Base-by-base conservation (phyloP, 2,329 filamentous ascomycete genomes). In the Akanthomyces muscarius region DNA sequence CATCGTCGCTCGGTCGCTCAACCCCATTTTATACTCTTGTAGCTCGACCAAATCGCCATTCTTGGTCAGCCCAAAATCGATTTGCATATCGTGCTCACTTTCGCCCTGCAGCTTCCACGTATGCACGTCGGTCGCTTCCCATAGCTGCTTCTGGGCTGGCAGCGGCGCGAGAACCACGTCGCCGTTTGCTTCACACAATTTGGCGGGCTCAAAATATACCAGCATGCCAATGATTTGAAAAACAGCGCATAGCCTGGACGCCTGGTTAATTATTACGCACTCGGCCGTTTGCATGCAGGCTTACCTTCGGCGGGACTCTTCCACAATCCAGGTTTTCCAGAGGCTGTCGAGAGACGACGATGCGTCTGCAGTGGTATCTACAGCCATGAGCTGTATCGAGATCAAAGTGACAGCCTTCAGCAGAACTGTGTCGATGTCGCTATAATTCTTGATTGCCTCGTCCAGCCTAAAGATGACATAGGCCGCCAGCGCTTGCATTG, bases 381-480 rank as follows among this genome's bases (percentile, higher is more conserved):
- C 59, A n/a, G 59, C 25, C 48, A 54, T 54, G 41, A 61, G 50
- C 3, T 41, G 38, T 6, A 48, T 38, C 1, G 59, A 21, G 16
- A 61, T 48, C 44, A 64, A 51, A 16, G 52, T 61, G 38, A 64
- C 63, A 6, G 63, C 56, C 45, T 30, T 42, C 10, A 64, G 18
- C 16, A 64, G 28, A n/a, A 53, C 14, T 11, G n/a, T 44, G n/a
- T 64, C 63, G 42, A 64, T 21, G 1, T 42, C 51, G 4, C 21
- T 38, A 38, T 61, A 18, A 21, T 21, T 50, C 33, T 25, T 4
- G 7, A 42, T 50, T 14, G 30, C 47, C 2, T 60, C 51, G 13
- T 61, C 63, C 21, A 64, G 18, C 33, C 63, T n/a, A 6, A 64
- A 51, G n/a, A 64, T 51, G 13, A 61, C 51, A 48, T 64, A 64